Evolutionary conservation across 2,329 filamentous ascomycete genomes (phyloP), one percentile per base, ranked within the genome.

Genomic region (Rutstroemia sp.): DNA sequence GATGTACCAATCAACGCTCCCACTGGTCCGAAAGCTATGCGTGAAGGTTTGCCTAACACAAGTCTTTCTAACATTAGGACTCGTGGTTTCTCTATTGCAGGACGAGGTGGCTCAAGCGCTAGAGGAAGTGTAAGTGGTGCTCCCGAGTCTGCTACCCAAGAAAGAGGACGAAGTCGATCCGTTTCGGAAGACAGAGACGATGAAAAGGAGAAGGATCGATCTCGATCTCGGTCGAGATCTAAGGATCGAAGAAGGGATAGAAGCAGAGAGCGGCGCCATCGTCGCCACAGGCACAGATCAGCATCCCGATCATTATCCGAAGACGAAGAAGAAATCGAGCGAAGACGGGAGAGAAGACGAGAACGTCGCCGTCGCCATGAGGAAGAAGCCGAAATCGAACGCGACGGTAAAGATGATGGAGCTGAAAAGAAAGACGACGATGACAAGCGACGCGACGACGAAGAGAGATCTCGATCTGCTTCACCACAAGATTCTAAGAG

Each of bases 1-100:
- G 71, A 72, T 56, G 73, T 78, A 51, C 83, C 83, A 46, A 71
- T 84, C 73, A 89, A 79, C 73, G 94, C 94, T 27, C 94, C 94
- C 27, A 95, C 88, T 54, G 94, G 92, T 9, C 94, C 94, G 48
- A 92, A 94, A 73, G 94, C 94, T 17, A 95, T 97, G 89, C 82
- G 92, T 61, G 87, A 94, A 72, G 90, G 91, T 30, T 76, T 91
- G 10, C 88, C 89, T 51, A 95, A 95, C 70, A 92, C 86, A 57
- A 89, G 88, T 63, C 80, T 88, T 53, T 80, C 84, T 61, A 81
- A 87, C 65, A 69, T 85, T 69, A 76, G 82, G 60, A 65, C 60
- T 25, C 59, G 65, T 51, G 61, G 70, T 17, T 74, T 75, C 57
- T 69, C 73, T 16, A 65, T 67, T 50, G 65, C 69, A 51, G 70